Evolutionary conservation across 306 rosid species (phyloP).

Genomic region (Gillenia trifoliata): DNA sequence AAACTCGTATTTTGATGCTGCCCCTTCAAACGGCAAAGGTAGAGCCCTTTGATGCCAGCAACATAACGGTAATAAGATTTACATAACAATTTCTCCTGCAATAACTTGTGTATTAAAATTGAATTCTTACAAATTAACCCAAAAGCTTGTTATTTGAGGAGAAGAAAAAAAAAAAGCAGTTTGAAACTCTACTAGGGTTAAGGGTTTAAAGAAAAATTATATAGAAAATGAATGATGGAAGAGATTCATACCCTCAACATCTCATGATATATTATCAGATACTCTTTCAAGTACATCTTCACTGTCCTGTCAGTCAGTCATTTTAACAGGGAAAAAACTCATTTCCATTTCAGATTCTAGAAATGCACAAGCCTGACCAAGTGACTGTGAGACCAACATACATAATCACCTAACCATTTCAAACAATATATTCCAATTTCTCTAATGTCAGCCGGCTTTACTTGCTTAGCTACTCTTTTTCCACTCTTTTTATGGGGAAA

Average conservation of each 20-base stretch:
- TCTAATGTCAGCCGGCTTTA: not conserved
- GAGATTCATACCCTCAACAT: constrained; percentile 10
- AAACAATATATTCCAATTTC: not conserved
- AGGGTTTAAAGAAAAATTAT: not conserved
- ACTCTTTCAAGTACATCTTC: constrained; percentile 11
- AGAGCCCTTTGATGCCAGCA: constrained; percentile 29
- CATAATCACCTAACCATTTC: not conserved
- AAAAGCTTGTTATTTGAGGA: not conserved
- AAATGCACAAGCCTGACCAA: not conserved
- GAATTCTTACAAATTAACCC: too few relatives aligned
- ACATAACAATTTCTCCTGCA: constrained; percentile 6
- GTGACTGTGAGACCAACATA: not conserved
- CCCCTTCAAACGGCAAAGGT: constrained; percentile 33
- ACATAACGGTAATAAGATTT: constrained; percentile 18
- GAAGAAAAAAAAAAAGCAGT: not conserved
- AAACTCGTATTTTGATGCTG: constrained; percentile 35
- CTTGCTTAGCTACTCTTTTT: not conserved
- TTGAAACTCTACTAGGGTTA: not conserved
- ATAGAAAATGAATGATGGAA: not conserved
- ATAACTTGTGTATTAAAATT: not conserved
- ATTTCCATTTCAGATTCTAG: not conserved
- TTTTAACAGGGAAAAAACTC: not conserved
- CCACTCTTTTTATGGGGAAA: not conserved
- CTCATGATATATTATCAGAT: constrained; percentile 3
- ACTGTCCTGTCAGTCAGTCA: constrained; percentile 1